Base-by-base conservation (phyloP, 345 rosid genomes). In the Rhizophora apiculata region DNA sequence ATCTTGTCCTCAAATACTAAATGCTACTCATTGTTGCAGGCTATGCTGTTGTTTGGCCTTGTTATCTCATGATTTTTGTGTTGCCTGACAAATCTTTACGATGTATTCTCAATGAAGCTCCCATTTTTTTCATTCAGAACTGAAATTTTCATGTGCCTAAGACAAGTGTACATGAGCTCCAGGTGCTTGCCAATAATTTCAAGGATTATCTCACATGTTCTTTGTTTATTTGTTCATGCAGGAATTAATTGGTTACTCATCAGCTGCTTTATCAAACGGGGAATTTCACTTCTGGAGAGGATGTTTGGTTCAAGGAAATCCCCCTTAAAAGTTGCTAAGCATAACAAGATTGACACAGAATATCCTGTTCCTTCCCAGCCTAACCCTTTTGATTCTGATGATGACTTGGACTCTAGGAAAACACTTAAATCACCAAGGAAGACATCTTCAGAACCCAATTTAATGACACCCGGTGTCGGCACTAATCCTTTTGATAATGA, bases 361-460 rank as follows among this genome's bases (percentile, higher is more conserved):
- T 43, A 63, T 62, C 68, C 68, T 3, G 71, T 8, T 9, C 70
- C 88, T 75, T 82, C 91, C 52, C 70, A 65, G 36, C 65, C 90
- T 11, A 92, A 92, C 82, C 99, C 96, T 2, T 95, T 95, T 65
- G 92, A 84, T 83, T 89, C 96, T 27, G 92, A 88, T 59, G 89
- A 90, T 37, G 93, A 82, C 54, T 71, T 74, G 29, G 92, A 90
- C 52, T 73, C 66, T 49, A 85, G 73, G 80, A 76, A 72, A 46
- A 76, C 84, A 13, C 82, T 84, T 56, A 85, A 86, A 70, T 59
- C 85, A 15, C 60, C 92, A 0, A 85, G 82, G 56, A 86, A 82
- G 66, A 75, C 85, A 58, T 70, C 97, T 64, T 87, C 92, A 13
- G 92, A 90, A 65, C 85, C 92, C 13, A 70, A 67, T n/a, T 71